A percentile compares a stretch with the other conserved stretches of the same genome.
Conservation (phyloP, 257 asterid species). For the Solanum stenotomum region DNA sequence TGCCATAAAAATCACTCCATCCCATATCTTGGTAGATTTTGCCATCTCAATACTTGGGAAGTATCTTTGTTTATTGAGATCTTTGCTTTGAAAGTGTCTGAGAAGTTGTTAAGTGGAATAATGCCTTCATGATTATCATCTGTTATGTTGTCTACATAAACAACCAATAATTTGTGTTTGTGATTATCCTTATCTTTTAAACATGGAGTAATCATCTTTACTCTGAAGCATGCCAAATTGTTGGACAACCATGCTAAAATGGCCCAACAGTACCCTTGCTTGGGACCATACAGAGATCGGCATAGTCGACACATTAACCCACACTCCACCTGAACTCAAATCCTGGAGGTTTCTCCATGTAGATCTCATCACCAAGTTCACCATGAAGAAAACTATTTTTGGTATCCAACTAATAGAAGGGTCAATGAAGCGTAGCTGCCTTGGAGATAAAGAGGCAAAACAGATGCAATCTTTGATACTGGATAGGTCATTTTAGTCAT, state of each 20-base stretch:
- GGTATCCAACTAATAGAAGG: not conserved
- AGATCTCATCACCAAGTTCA: not conserved
- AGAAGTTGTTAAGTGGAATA: not conserved
- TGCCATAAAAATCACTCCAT: not conserved
- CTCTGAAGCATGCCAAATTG: not conserved
- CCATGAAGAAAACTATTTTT: not conserved
- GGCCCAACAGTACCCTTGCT: not conserved
- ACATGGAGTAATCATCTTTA: not conserved
- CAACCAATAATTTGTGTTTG: not conserved
- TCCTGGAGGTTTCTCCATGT: not conserved
- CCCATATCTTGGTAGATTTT: not conserved
- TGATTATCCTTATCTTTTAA: not conserved
- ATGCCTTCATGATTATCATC: not conserved
- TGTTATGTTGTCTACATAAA: not conserved
- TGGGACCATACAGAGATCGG: not conserved
- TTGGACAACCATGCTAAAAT: not conserved
- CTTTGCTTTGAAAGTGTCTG: not conserved
- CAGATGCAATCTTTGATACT: not conserved
- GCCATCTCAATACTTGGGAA: not conserved
- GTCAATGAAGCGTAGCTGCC: not conserved
- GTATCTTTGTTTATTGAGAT: not conserved
- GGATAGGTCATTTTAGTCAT: not conserved
- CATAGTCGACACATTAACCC: not conserved
- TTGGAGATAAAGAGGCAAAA: not conserved
- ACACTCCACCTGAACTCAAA: not conserved